A percentile compares a stretch with the other conserved stretches of the same genome.
Conservation (phyloP, 768 basidiomycete genomes). For the Panaeolus papilionaceus region DNA sequence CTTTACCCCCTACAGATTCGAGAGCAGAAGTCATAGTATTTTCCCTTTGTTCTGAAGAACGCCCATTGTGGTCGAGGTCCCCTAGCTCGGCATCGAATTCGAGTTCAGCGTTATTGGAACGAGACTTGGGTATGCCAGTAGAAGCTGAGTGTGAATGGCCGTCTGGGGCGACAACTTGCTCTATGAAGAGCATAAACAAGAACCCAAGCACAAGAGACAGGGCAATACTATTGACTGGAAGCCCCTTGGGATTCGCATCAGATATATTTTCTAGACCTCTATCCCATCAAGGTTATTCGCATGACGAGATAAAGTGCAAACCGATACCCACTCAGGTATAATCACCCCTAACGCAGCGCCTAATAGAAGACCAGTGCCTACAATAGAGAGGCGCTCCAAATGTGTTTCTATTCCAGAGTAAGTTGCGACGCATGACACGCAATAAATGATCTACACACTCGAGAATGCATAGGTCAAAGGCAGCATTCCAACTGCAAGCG, state of each 20-base stretch:
- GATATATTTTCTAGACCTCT: constrained; percentile 78
- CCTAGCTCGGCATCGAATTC: constrained; percentile 71
- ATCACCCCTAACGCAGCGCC: constrained; percentile 92
- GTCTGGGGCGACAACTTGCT: constrained; percentile 64
- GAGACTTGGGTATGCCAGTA: constrained; percentile 18
- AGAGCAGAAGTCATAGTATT: constrained; percentile 21
- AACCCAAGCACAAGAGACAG: constrained; percentile 70
- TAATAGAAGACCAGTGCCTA: constrained; percentile 85
- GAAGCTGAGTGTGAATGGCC: constrained; percentile 42
- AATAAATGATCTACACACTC: constrained; percentile 48
- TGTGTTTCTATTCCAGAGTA: constrained; percentile 37
- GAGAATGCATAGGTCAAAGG: constrained; percentile 80
- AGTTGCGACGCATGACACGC: constrained; percentile 18
- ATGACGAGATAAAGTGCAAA: neutral
- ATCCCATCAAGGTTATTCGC: constrained; percentile 15
- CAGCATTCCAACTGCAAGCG: constrained; percentile 74
- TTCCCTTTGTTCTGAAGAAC: constrained; percentile 24
- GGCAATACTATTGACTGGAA: constrained; percentile 62
- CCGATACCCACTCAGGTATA: constrained; percentile 82
- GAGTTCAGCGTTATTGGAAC: constrained; percentile 32
- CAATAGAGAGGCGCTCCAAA: constrained; percentile 50
- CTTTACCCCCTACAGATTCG: constrained; percentile 31
- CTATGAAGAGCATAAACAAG: constrained; percentile 68
- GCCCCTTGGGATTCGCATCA: constrained; percentile 40
- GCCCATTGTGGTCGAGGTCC: constrained; percentile 50